Evolutionary conservation across 2,329 filamentous ascomycete genomes (phyloP).

Genomic region (Xylariaceae sp.): DNA sequence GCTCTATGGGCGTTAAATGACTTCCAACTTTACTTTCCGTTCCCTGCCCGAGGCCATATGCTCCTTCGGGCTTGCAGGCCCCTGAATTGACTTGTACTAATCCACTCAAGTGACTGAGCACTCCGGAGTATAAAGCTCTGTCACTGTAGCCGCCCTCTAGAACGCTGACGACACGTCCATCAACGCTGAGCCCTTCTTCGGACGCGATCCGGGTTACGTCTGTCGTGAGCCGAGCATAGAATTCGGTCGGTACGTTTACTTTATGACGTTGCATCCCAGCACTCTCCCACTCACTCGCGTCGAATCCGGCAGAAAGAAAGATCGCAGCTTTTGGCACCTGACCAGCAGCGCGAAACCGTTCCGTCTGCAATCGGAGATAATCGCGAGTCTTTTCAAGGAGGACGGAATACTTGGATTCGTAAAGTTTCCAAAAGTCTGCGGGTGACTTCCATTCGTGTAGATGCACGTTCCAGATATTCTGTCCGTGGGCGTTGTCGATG

Average conservation of each 20-base stretch:
- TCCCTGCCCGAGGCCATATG: constrained; percentile 51
- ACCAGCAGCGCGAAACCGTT: constrained; percentile 55
- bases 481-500: constrained; percentile 88
- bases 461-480: constrained; percentile 95
- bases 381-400: constrained; percentile 75
- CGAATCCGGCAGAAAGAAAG: constrained; percentile 93
- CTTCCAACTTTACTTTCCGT: constrained; percentile 51
- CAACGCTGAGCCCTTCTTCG: constrained; percentile 71
- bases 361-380: constrained; percentile 71
- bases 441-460: constrained; percentile 80
- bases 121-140: constrained; percentile 79
- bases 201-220: constrained; percentile 80
- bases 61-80: constrained; percentile 36
- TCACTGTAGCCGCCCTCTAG: constrained; percentile 96
- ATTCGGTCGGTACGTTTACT: constrained; percentile 93
- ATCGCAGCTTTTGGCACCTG: constrained; percentile 75
- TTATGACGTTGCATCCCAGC: constrained; percentile 91
- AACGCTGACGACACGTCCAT: constrained; percentile 86
- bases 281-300: constrained; percentile 93
- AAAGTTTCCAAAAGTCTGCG: constrained; percentile 83
- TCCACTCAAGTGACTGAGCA: constrained; percentile 85
- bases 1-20: constrained; percentile 32
- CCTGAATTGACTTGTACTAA: constrained; percentile 57
- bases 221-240: constrained; percentile 85
- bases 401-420: constrained; percentile 71